Evolutionary conservation across 305 asterid species (phyloP), one percentile per base, ranked within the genome.

Genomic region (Fraxinus velutina): DNA sequence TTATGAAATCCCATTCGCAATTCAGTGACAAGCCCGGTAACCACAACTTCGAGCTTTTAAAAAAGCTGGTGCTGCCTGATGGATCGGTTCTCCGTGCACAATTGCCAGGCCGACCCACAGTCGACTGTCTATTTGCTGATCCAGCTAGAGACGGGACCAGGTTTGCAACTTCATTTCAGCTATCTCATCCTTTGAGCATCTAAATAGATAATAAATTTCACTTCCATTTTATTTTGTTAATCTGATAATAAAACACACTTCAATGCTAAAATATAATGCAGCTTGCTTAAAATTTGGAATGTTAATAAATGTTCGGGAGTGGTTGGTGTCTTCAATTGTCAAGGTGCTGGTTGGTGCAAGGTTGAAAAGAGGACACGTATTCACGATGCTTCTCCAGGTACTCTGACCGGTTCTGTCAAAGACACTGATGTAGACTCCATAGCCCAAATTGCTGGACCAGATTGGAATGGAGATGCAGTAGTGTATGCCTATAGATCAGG

Each of bases 271-370:
- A 15, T 52, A 52, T 30, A 70, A 9, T 85, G 89, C 86, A 89
- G 92, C 85, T 83, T 89, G 83, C 92, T 89, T 39, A 89, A 89
- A 68, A 86, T 89, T 76, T 89, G 92, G 92, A 89, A 89, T 57
- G 77, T 72, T 80, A 89, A 89, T 79, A 89, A 86, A 80, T 87
- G 87, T 83, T 79, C 86, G 2, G 90, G 92, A 9, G 89, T 89
- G 75, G 92, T 87, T 2, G 92, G 92, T 19, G 85, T 86, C 37
- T 89, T 89, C 84, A 89, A 89, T 78, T 89, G 92, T 78, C 92
- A 89, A 83, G 92, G 92, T 81, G 92, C 92, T 24, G 92, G 90
- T 39, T 89, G 90, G 92, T 89, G 92, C 88, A 88, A 83, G 70
- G 82, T 83, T 22, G 76, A 42, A 33, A 89, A 87, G 89, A 87